A percentile compares a stretch with the other conserved stretches of the same genome.
These are phyloP conservation scores for Sporothrix globosa DNA, from an alignment of 2,329 filamentous ascomycete species.

Conservation along the genomic window DNA sequence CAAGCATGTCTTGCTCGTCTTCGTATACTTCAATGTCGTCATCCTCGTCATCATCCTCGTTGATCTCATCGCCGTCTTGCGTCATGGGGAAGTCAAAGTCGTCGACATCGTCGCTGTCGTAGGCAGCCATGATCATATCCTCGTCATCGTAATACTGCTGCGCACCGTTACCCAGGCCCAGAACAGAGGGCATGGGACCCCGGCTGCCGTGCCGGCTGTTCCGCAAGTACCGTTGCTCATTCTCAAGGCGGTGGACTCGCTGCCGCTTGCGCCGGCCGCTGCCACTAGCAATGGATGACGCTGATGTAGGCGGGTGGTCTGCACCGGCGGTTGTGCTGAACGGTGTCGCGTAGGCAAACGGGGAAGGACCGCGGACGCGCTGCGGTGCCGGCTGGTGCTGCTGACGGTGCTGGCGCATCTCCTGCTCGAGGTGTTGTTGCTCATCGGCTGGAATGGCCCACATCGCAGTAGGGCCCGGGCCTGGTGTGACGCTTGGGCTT, in stretches of 20 bases:
- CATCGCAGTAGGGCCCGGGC: conserved; percentile 47
- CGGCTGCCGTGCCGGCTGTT: conserved; percentile 36
- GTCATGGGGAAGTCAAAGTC: conserved; percentile 41
- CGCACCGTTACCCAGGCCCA: conserved; percentile 39
- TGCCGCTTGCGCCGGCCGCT: conserved; percentile 12
- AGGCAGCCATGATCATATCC: conserved; percentile 29
- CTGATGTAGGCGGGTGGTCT: conserved; percentile 42
- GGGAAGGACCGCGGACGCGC: conserved; percentile 53
- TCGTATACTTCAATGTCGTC: conserved; percentile 42
- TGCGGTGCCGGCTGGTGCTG: conserved; percentile 39
- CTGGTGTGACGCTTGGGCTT: conserved; percentile 41
- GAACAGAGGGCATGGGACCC: conserved; percentile 32
- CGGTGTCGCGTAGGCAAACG: conserved; percentile 75
- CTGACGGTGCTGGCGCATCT: not conserved
- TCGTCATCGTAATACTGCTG: conserved; percentile 41
- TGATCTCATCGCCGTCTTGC: conserved; percentile 46
- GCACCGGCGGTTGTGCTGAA: conserved; percentile 62
- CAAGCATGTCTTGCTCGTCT: conserved; percentile 35
- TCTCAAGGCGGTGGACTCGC: not conserved
- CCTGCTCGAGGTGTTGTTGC: conserved; percentile 44
- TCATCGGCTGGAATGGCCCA: not conserved
- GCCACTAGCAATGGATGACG: conserved; percentile 21
- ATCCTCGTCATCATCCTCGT: conserved; percentile 41
- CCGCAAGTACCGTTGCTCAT: not conserved
- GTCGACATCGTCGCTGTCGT: conserved; percentile 39